Evolutionary conservation across 2,329 filamentous ascomycete genomes (phyloP), one percentile per base, ranked within the genome.

Genomic region (Hypomyces rosellus): DNA sequence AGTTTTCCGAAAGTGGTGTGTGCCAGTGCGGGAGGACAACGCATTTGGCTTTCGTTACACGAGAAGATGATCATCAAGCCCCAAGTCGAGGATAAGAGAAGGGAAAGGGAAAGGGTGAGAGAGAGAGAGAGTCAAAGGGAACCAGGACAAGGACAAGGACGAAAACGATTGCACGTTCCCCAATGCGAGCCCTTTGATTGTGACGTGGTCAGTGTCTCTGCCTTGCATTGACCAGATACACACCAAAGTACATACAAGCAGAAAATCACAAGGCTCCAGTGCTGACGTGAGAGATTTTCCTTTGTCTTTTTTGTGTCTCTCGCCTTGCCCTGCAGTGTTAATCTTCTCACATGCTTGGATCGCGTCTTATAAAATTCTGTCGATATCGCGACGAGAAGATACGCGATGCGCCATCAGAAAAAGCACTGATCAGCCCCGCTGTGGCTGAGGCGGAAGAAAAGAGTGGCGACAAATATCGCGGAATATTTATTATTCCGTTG

Each of bases 401-500:
- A 30, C 25, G 25, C 25, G 25, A 30, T 30, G 25, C 5, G 33
- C 40, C 39, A 45, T 33, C 20, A n/a, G 6, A 7, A 11, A 30
- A 30, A 30, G 25, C 25, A 30, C 15, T 45, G 40, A 14, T n/a
- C 36, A 14, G 14, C 6, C 36, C 48, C 49, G 42, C 45, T 34
- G 39, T 46, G 45, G 49, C 45, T 47, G 22, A 2, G 13, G 7
- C 13, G 3, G 20, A 7, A 25, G 13, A 41, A 38, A 5, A 34
- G 36, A 43, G 20, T 22, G 39, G 38, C 39, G 39, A 39, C 42
- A 30, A 30, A 8, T 30, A 11, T 11, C n/a, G n/a, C n/a, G 48
- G 42, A 50, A 41, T 8, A 14, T 34, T 33, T 13, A 18, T 50
- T 45, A 2, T 39, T 50, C 48, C 41, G 48, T 16, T 38, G 20